A percentile compares a stretch with the other conserved stretches of the same genome.
Conservation (phyloP, 202 grass and related monocot species). For the Panicum virgatum region DNA sequence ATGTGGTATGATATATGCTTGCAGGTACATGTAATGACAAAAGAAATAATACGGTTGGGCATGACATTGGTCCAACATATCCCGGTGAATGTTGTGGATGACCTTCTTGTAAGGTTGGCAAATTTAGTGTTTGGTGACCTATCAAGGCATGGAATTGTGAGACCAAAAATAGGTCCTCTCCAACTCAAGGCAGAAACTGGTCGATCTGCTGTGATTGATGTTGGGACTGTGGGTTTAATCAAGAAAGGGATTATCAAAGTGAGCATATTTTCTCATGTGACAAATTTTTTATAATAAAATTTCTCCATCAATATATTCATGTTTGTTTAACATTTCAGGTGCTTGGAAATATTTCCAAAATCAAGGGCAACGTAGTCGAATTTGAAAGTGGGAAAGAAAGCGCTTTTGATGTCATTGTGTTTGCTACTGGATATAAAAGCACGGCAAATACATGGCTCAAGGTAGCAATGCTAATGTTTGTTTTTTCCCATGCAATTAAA, state of each 20-base stretch:
- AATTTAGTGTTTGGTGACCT: background rate
- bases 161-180: background rate
- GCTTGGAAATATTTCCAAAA: background rate
- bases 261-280: background rate
- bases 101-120: background rate
- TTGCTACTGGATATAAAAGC: background rate
- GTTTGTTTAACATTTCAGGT: background rate
- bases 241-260: background rate
- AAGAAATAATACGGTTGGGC: background rate
- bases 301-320: background rate
- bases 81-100: background rate
- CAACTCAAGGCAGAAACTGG: background rate
- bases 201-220: background rate
- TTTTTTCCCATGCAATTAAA: too few relatives aligned
- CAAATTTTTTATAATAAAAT: background rate
- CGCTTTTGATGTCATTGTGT: background rate
- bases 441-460: background rate
- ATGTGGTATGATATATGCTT: background rate
- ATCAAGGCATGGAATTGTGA: background rate
- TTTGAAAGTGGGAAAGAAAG: background rate
- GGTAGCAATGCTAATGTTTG: background rate
- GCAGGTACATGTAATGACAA: background rate
- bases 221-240: background rate
- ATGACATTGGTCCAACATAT: background rate
- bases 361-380: background rate